A percentile compares a stretch with the other conserved stretches of the same genome.
These are phyloP conservation scores for Cokeromyces recurvatus DNA, from an alignment of 371 early-diverging fungal species.

Conservation along the genomic window DNA sequence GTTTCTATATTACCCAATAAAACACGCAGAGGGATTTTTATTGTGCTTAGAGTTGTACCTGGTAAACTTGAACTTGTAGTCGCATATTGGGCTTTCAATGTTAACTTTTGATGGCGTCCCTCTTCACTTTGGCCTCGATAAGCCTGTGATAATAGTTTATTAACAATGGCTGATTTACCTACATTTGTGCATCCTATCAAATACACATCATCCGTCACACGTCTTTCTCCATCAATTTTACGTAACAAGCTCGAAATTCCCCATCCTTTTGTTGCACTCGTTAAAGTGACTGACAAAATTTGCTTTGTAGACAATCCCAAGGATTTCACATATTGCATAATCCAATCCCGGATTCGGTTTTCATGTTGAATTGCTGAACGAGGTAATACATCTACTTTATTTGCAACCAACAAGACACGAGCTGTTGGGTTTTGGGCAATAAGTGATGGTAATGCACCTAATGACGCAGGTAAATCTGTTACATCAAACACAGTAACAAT, in stretches of 20 bases:
- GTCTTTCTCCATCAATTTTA: conserved; percentile 36
- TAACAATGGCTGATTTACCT: conserved; percentile 69
- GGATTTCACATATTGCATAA: conserved; percentile 41
- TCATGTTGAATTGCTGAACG: conserved; percentile 38
- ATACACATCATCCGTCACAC: conserved; percentile 61
- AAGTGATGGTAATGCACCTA: conserved; percentile 42
- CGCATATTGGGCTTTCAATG: conserved; percentile 39
- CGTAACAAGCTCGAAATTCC: conserved; percentile 49
- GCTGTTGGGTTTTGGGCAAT: conserved; percentile 40
- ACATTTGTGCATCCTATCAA: conserved; percentile 70
- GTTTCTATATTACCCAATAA: conserved; percentile 24
- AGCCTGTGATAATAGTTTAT: conserved; percentile 46
- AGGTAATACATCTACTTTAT: conserved; percentile 68
- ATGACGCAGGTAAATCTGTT: conserved; percentile 59
- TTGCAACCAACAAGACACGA: conserved; percentile 57
- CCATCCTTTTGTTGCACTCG: conserved; percentile 64
- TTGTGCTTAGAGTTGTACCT: conserved; percentile 69
- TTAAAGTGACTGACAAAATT: conserved; percentile 41
- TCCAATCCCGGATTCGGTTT: conserved; percentile 53
- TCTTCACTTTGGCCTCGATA: conserved; percentile 14
- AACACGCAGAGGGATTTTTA: conserved; percentile 53
- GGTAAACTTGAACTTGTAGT: conserved; percentile 61
- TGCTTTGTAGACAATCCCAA: conserved; percentile 37
- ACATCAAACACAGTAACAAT: conserved; percentile 59
- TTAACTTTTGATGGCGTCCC: conserved; percentile 21